Evolutionary conservation across 257 asterid species (phyloP).

Genomic region (Pogostemon cablin): DNA sequence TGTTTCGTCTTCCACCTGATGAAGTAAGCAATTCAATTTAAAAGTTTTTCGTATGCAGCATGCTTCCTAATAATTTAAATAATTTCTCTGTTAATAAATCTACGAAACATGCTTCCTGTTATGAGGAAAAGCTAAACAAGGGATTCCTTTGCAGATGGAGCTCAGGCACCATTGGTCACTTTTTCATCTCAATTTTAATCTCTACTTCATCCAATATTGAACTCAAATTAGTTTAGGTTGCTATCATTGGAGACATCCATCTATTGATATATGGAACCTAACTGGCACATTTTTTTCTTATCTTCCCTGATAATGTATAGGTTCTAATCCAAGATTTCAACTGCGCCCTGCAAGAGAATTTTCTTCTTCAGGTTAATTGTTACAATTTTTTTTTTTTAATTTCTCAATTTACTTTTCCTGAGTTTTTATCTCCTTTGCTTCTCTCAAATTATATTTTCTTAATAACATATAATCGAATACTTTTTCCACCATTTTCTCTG

Average conservation of each 20-base stretch:
- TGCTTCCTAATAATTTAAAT: slow-evolving; percentile 15
- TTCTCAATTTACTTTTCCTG: slow-evolving; percentile 22
- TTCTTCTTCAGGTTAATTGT: slow-evolving; percentile 86
- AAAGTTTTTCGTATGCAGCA: background rate
- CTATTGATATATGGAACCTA: slow-evolving; percentile 19
- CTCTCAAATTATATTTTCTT: slow-evolving; percentile 22
- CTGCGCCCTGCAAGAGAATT: slow-evolving; percentile 95
- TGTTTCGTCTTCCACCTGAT: slow-evolving; percentile 86
- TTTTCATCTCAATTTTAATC: slow-evolving; percentile 26
- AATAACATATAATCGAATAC: background rate
- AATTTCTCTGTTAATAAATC: background rate
- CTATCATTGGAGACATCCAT: slow-evolving; percentile 12
- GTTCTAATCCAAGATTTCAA: slow-evolving; percentile 94
- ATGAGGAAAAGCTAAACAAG: slow-evolving; percentile 8
- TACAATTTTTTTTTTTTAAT: background rate
- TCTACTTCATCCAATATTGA: slow-evolving; percentile 16
- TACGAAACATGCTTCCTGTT: slow-evolving; percentile 6
- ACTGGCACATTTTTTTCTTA: slow-evolving; percentile 23
- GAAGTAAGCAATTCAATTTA: slow-evolving; percentile 63
- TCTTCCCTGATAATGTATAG: slow-evolving; percentile 42
- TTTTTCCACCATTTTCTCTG: background rate
- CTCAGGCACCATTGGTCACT: slow-evolving; percentile 17
- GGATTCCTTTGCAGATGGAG: slow-evolving; percentile 21
- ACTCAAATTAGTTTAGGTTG: slow-evolving; percentile 20
- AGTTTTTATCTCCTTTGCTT: slow-evolving; percentile 20